Percentiles rank a stretch among this genome's conserved stretches.
These are phyloP conservation scores for Malassezia dermatis DNA, from an alignment of 1,284 basidiomycete genomes.

Conservation along the genomic window DNA sequence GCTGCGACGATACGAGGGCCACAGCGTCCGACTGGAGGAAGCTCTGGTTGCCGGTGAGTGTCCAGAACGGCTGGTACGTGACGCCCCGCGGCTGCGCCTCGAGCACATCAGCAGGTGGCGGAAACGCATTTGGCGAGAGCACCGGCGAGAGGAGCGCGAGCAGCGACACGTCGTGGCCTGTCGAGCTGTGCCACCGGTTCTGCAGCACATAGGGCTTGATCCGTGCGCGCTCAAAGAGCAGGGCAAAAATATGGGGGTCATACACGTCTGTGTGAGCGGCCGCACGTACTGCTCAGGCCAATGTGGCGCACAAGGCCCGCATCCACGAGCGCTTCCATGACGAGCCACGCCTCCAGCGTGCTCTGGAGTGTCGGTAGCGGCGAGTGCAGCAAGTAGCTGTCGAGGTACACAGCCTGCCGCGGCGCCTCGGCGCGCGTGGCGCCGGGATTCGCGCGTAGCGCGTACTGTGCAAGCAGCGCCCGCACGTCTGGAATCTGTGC, in stretches of 20 bases:
- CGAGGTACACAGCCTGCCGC: conserved; percentile 28
- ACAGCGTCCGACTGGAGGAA: conserved; percentile 24
- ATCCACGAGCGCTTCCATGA: conserved; percentile 34
- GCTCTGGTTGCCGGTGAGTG: conserved; percentile 37
- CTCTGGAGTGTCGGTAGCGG: conserved; percentile 31
- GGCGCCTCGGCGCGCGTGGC: background rate
- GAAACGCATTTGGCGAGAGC: conserved; percentile 35
- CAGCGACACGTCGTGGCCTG: conserved; percentile 42
- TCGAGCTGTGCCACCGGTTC: conserved; percentile 42
- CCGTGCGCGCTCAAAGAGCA: conserved; percentile 21
- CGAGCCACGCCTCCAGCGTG: conserved; percentile 36
- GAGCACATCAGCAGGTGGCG: conserved; percentile 1
- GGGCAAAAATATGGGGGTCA: conserved; percentile 34
- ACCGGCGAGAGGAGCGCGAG: conserved; percentile 29
- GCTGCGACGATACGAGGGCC: conserved; percentile 18
- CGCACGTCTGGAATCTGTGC: conserved; percentile 12
- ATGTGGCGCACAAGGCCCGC: conserved; percentile 33
- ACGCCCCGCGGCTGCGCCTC: conserved; percentile 12
- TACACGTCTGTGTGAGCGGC: conserved; percentile 27
- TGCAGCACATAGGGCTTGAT: conserved; percentile 33
- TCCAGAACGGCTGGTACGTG: conserved; percentile 44
- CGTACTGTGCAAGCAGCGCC: conserved; percentile 18
- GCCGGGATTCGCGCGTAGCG: conserved; percentile 8
- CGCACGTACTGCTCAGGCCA: conserved; percentile 25
- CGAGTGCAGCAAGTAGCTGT: conserved; percentile 38